Conservation (phyloP, 306 rosid genomes). For the Quercus aquifolioides region DNA sequence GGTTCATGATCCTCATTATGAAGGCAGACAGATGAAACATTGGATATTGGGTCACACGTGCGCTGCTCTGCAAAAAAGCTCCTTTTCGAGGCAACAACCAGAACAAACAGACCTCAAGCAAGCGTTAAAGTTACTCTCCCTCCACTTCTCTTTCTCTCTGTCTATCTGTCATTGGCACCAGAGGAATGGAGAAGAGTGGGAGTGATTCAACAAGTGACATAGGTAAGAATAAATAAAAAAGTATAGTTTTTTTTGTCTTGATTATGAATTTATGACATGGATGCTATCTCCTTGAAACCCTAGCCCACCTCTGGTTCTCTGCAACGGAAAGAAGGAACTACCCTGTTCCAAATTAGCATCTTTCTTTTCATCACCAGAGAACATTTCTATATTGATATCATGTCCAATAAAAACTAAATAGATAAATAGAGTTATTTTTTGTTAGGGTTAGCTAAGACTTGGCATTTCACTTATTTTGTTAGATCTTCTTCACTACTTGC, state of each 20-base stretch:
- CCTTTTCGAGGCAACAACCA: conserved; percentile 90
- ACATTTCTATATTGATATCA: conserved; percentile 17
- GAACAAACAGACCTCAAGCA: conserved; percentile 56
- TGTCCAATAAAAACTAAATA: not conserved
- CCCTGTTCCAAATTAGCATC: conserved; percentile 19
- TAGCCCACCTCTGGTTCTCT: conserved; percentile 41
- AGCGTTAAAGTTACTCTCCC: conserved; percentile 34
- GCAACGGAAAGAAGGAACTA: conserved; percentile 18
- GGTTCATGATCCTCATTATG: conserved; percentile 34
- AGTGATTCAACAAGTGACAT: conserved; percentile 34
- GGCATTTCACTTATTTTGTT: not conserved
- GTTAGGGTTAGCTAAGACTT: not conserved
- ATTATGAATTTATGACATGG: conserved; percentile 33
- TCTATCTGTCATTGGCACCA: conserved; percentile 24
- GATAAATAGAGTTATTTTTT: not conserved
- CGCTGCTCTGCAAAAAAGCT: conserved; percentile 57
- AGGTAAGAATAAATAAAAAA: not conserved
- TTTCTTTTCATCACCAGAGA: conserved; percentile 12
- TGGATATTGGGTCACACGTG: conserved; percentile 95
- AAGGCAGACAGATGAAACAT: conserved; percentile 50
- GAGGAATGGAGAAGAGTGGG: conserved; percentile 14
- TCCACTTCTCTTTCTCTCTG: conserved; percentile 4
- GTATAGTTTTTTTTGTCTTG: conserved; percentile 38
- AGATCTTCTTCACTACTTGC: not conserved
- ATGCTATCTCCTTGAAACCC: conserved; percentile 64